Evolutionary conservation across 2,329 filamentous ascomycete species (phyloP).

Genomic region (Uncinocarpus reesii): DNA sequence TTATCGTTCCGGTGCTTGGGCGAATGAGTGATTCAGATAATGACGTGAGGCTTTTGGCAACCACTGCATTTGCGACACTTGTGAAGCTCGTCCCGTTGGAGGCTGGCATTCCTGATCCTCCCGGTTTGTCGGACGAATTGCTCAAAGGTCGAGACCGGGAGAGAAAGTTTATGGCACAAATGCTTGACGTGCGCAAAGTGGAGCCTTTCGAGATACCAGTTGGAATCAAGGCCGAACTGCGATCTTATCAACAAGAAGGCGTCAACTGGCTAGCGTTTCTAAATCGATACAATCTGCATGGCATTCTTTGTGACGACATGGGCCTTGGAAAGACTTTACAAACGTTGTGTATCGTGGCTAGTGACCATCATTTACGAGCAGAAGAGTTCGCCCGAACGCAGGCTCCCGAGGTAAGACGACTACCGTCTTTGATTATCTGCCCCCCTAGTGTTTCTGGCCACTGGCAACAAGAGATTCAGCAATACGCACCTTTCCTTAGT

Average conservation of each 20-base stretch:
- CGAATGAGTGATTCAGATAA: constrained; percentile 98
- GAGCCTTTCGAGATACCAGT: constrained; percentile 90
- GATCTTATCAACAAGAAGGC: constrained; percentile 95
- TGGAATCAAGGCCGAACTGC: constrained; percentile 89
- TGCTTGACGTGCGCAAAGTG: constrained; percentile 93
- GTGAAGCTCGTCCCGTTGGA: constrained; percentile 96
- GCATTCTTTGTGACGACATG: constrained; percentile 98
- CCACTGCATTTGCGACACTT: constrained; percentile 90
- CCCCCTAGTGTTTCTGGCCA: constrained; percentile 93
- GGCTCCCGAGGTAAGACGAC: constrained; percentile 61
- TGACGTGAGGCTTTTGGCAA: constrained; percentile 85
- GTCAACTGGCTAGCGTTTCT: constrained; percentile 98
- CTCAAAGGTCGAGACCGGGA: constrained; percentile 86
- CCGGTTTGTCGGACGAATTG: constrained; percentile 78
- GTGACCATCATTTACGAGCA: constrained; percentile 86
- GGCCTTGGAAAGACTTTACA: constrained; percentile 95
- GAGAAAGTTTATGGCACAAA: constrained; percentile 90
- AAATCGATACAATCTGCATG: constrained; percentile 94
- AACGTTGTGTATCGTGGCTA: constrained; percentile 94
- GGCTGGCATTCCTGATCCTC: constrained; percentile 92
- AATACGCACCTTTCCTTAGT: constrained; percentile 86
- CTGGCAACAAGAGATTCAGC: constrained; percentile 96
- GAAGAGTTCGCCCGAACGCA: constrained; percentile 80
- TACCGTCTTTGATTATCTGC: constrained; percentile 91
- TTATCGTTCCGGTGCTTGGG: constrained; percentile 91